Evolutionary conservation across 2,329 filamentous ascomycete species (phyloP).

Genomic region (Ploettnerulaceae sp.): DNA sequence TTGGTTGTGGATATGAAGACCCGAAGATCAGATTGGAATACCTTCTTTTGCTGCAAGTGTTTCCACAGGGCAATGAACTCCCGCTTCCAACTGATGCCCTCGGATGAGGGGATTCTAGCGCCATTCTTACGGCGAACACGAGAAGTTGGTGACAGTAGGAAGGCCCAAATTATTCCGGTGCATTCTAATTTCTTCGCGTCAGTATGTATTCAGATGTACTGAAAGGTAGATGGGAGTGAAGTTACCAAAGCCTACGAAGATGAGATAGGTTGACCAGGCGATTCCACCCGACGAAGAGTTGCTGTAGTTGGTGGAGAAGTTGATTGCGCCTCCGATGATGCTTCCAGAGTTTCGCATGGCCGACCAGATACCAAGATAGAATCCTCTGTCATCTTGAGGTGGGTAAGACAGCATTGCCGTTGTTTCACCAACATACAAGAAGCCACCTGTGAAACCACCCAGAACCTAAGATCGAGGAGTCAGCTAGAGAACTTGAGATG

Average conservation of each 20-base stretch:
- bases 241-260: constrained; percentile 53
- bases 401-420: constrained; percentile 38
- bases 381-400: constrained; percentile 33
- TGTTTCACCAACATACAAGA: constrained; percentile 36
- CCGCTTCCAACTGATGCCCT: constrained; percentile 49
- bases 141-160: constrained; percentile 49
- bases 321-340: constrained; percentile 66
- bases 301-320: constrained; percentile 58
- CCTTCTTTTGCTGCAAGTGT: constrained; percentile 29
- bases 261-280: constrained; percentile 60
- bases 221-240: no score
- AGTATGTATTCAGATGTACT: no score
- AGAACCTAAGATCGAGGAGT: no score
- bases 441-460: constrained; percentile 23
- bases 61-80: constrained; percentile 54
- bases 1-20: no score
- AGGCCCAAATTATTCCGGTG: constrained; percentile 32
- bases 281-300: constrained; percentile 56
- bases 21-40: no score
- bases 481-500: no score
- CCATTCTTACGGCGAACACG: constrained; percentile 62
- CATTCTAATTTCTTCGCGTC: constrained; percentile 20
- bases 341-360: constrained; percentile 54
- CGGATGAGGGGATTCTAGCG: constrained; percentile 45
- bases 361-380: constrained; percentile 51